Conservation (phyloP, 305 asterid genomes). For the Fraxinus sp. region DNA sequence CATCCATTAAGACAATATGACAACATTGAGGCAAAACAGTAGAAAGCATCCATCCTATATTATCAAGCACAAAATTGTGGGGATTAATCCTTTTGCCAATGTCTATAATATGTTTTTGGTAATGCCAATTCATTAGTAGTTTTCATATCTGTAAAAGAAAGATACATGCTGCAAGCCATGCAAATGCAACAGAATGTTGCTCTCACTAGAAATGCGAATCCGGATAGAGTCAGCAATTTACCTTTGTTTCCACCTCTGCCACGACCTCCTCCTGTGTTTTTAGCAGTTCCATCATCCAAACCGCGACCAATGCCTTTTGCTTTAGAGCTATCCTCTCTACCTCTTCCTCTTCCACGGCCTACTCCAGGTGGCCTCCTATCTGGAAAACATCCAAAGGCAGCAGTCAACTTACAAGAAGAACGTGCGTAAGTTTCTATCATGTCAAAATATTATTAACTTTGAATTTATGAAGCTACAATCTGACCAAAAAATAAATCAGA, state of each 20-base stretch:
- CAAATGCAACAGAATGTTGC: background rate
- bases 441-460: background rate
- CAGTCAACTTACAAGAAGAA: background rate
- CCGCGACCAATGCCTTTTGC: slow-evolving; percentile 53
- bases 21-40: background rate
- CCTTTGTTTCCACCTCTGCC: slow-evolving; percentile 57
- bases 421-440: background rate
- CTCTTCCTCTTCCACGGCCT: slow-evolving; percentile 71
- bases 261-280: slow-evolving; percentile 43
- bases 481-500: background rate
- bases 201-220: background rate
- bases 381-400: slow-evolving; percentile 21
- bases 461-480: background rate
- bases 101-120: background rate
- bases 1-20: background rate
- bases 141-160: background rate
- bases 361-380: slow-evolving; percentile 70
- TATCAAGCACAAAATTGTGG: background rate
- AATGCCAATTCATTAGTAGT: background rate
- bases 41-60: background rate
- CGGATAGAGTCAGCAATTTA: background rate
- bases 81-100: background rate
- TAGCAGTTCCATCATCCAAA: slow-evolving; percentile 50
- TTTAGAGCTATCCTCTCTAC: slow-evolving; percentile 48
- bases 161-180: background rate